Percentiles rank a stretch among this genome's conserved stretches.
phyloP scores from a whole-genome alignment of 129 eudicot species.

The Silybum marianum region DNA sequence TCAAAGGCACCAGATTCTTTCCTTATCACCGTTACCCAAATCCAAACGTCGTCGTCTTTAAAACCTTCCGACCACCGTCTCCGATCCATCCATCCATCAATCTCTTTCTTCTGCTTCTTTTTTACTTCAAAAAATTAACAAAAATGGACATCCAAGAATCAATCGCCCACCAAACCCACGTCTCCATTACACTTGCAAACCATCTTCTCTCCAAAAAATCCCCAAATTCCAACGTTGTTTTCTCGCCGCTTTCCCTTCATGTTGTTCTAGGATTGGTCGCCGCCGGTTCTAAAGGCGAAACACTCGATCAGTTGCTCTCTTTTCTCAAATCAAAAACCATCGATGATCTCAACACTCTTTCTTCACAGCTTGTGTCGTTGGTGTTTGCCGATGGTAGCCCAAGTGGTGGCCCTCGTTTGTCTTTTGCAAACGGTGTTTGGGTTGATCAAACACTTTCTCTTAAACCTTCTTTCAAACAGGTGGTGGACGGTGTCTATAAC shows the following conservation, averaged over 20 bases:
- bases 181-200: slow-evolving; percentile 44
- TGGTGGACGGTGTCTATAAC: slow-evolving; percentile 54
- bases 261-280: slow-evolving; percentile 57
- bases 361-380: slow-evolving; percentile 49
- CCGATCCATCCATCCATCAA: not conserved
- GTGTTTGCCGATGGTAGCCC: slow-evolving; percentile 63
- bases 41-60: not conserved
- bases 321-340: slow-evolving; percentile 53
- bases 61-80: not conserved
- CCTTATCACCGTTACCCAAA: not conserved
- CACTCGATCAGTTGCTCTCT: slow-evolving; percentile 55
- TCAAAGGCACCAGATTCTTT: slow-evolving; percentile 3
- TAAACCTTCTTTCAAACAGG: slow-evolving; percentile 52
- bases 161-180: slow-evolving; percentile 61
- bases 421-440: slow-evolving; percentile 75
- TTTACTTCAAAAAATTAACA: not conserved
- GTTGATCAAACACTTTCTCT: slow-evolving; percentile 52
- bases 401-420: slow-evolving; percentile 62
- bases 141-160: slow-evolving; percentile 54
- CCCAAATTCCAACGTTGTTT: slow-evolving; percentile 51
- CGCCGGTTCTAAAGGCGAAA: slow-evolving; percentile 60
- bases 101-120: not conserved
- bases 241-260: slow-evolving; percentile 78
- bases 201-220: slow-evolving; percentile 46
- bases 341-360: slow-evolving; percentile 53